A percentile compares a stretch with the other conserved stretches of the same genome.
Conservation (phyloP, 352 stramenopile genomes). For the Phytophthora sojae region DNA sequence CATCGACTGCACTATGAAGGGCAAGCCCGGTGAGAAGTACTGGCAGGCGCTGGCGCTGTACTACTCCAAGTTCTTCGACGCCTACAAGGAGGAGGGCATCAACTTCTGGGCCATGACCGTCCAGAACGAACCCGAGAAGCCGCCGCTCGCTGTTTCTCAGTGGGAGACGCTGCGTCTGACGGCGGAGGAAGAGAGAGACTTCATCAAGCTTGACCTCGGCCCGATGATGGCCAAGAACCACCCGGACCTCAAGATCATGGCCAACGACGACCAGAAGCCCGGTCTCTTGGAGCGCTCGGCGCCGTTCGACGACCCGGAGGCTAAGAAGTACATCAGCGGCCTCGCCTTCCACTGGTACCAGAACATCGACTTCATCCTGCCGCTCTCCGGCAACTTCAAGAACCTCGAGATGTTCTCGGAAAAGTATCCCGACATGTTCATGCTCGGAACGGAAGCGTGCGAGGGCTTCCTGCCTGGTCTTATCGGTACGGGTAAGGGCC, state of each 20-base stretch:
- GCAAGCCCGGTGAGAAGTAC: slow-evolving; percentile 61
- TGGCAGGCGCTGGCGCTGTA: slow-evolving; percentile 86
- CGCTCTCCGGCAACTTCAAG: slow-evolving; percentile 5
- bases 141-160: slow-evolving; percentile 22
- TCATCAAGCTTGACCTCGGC: slow-evolving; percentile 81
- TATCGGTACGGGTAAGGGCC: slow-evolving; percentile 52
- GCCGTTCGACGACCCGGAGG: slow-evolving; percentile 54
- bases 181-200: slow-evolving; percentile 55
- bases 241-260: slow-evolving; percentile 85
- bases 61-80: slow-evolving; percentile 88
- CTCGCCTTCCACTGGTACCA: slow-evolving; percentile 90
- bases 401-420: slow-evolving; percentile 64
- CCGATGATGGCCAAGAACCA: slow-evolving; percentile 71
- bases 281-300: slow-evolving; percentile 49
- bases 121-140: slow-evolving; percentile 79
- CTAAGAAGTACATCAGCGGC: slow-evolving; percentile 78
- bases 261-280: slow-evolving; percentile 87
- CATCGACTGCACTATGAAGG: slow-evolving; percentile 63
- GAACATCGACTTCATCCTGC: slow-evolving; percentile 59
- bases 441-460: slow-evolving; percentile 85
- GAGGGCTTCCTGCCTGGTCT: slow-evolving; percentile 56
- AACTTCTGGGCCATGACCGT: slow-evolving; percentile 84
- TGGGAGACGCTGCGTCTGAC: slow-evolving; percentile 72
- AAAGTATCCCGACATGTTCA: slow-evolving; percentile 66
- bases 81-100: slow-evolving; percentile 79